Evolutionary conservation across 306 rosid species (phyloP).

Genomic region (Ziziphus jujuba): DNA sequence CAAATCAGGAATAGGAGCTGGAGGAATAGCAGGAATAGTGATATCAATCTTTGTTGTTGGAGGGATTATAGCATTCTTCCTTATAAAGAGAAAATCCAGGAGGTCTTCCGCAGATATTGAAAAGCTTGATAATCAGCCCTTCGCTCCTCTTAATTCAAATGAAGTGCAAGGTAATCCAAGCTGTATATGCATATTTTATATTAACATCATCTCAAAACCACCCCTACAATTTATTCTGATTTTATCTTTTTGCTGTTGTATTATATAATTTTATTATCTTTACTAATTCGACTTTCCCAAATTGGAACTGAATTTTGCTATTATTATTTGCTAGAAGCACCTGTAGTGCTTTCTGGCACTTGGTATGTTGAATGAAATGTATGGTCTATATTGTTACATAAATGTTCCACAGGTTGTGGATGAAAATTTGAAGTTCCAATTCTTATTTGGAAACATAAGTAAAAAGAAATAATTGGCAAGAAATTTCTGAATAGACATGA

Average conservation of each 20-base stretch:
- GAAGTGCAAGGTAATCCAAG: slow-evolving; percentile 58
- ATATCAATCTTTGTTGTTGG: slow-evolving; percentile 77
- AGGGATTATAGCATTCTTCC: slow-evolving; percentile 69
- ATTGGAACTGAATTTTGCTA: slow-evolving; percentile 1
- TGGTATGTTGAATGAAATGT: background rate
- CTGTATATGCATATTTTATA: slow-evolving; percentile 19
- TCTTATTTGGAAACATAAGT: no score
- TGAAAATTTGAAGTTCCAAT: no score
- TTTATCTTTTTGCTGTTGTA: slow-evolving; percentile 2
- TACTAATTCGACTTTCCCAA: background rate
- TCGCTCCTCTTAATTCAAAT: slow-evolving; percentile 55
- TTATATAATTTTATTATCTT: slow-evolving; percentile 2
- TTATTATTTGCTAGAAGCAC: slow-evolving; percentile 9
- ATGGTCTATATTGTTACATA: background rate
- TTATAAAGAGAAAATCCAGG: slow-evolving; percentile 71
- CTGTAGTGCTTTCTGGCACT: slow-evolving; percentile 3
- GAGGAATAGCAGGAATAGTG: slow-evolving; percentile 89
- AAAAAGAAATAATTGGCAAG: no score
- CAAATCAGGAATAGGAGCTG: slow-evolving; percentile 88
- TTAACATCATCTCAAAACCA: slow-evolving; percentile 18
- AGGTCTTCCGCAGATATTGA: slow-evolving; percentile 64
- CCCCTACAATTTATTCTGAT: slow-evolving; percentile 2
- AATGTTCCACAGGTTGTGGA: no score
- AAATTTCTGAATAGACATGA: no score
- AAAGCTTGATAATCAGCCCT: slow-evolving; percentile 69